These are phyloP conservation scores for Spathaspora sp. DNA, from an alignment of 1,139 yeast species.

Conservation along the genomic window DNA sequence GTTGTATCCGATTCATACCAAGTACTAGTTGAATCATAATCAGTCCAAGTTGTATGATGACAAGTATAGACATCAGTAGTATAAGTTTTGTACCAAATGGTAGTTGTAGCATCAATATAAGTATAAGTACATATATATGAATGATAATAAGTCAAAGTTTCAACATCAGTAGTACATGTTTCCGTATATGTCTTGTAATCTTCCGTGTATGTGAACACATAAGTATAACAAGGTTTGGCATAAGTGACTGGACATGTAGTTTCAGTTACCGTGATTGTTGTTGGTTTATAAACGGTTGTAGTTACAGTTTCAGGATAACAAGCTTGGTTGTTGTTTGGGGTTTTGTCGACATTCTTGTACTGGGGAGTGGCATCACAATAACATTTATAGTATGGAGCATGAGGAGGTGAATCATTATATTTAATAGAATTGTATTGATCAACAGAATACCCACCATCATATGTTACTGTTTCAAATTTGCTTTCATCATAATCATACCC, in stretches of 20 bases:
- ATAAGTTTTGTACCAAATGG: constrained; percentile 1
- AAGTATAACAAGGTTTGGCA: neutral
- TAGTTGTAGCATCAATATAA: neutral
- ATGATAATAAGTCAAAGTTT: neutral
- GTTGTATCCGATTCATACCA: neutral
- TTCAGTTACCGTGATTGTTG: neutral
- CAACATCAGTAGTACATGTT: constrained; percentile 2
- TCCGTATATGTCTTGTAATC: neutral
- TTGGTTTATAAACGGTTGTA: neutral
- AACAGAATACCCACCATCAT: neutral
- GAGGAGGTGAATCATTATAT: neutral
- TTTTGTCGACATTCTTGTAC: neutral
- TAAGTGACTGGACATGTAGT: neutral
- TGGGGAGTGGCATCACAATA: neutral
- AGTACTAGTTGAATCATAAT: neutral
- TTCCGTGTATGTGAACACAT: neutral
- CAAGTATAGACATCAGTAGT: constrained; percentile 1
- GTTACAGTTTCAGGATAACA: neutral
- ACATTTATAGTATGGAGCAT: neutral
- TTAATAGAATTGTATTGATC: neutral
- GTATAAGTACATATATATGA: constrained; percentile 1
- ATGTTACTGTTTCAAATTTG: neutral
- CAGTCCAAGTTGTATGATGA: neutral
- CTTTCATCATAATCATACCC: neutral
- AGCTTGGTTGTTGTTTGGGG: neutral